Conservation (phyloP, 768 basidiomycete genomes). For the Nidularia sp. region DNA sequence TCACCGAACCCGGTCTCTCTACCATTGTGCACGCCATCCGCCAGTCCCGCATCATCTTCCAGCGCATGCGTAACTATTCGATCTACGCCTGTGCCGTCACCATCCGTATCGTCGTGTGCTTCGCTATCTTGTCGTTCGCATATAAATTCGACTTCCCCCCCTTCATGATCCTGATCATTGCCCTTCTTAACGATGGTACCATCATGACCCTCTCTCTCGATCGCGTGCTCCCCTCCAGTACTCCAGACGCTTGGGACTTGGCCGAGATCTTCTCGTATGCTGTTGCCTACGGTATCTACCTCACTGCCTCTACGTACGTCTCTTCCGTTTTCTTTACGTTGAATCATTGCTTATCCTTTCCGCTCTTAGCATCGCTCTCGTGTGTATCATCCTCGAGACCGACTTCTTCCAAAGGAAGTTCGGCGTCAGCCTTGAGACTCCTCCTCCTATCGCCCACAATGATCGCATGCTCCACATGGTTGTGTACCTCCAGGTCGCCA, state of each 20-base stretch:
- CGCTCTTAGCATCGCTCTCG: conserved; percentile 61
- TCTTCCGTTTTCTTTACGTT: neutral
- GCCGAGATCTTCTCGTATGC: conserved; percentile 96
- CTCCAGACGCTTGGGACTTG: conserved; percentile 96
- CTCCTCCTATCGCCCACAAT: conserved; percentile 42
- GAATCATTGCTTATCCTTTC: conserved; percentile 5
- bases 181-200: conserved; percentile 95
- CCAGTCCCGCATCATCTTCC: conserved; percentile 98
- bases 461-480: conserved; percentile 80
- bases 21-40: conserved; percentile 99
- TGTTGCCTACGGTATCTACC: conserved; percentile 90
- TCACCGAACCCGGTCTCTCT: conserved; percentile 97
- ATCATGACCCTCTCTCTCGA: conserved; percentile 98
- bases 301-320: conserved; percentile 85
- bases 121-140: conserved; percentile 91
- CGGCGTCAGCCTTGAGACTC: conserved; percentile 53
- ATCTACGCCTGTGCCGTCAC: conserved; percentile 96
- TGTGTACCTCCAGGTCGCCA: conserved; percentile 94
- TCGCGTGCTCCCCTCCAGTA: conserved; percentile 89
- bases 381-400: conserved; percentile 82
- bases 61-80: conserved; percentile 99
- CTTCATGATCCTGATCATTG: conserved; percentile 99
- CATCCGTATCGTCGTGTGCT: conserved; percentile 98
- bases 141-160: conserved; percentile 99
- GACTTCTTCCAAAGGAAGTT: conserved; percentile 89